Percentiles rank a stretch among this genome's conserved stretches.
Evolutionary conservation across 306 rosid genomes (phyloP).

Genomic region (Sindora glabra): DNA sequence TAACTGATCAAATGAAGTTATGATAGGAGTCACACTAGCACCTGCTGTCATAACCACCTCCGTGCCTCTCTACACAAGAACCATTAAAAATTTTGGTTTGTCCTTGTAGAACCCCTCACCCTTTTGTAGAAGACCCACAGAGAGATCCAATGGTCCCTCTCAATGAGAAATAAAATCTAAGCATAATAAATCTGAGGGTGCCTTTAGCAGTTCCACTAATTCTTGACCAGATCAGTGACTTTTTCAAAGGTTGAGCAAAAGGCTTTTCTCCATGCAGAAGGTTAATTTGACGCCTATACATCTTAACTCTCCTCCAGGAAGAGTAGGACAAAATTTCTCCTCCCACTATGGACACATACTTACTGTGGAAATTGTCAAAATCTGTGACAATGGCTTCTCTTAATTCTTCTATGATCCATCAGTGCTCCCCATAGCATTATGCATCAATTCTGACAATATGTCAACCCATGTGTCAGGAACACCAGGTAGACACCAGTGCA

Average conservation of each 20-base stretch:
- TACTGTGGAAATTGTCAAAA: not conserved
- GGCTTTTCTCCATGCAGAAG: conserved; percentile 8
- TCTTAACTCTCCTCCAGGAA: not conserved
- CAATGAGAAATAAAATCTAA: not conserved
- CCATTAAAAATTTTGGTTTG: no score
- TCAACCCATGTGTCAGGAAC: conserved; percentile 89
- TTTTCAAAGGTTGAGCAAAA: not conserved
- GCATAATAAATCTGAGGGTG: not conserved
- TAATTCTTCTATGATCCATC: not conserved
- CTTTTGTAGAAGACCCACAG: not conserved
- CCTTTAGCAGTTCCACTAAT: not conserved
- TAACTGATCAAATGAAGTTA: no score
- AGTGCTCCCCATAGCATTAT: conserved; percentile 20
- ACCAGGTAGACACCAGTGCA: conserved; percentile 96
- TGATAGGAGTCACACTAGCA: no score
- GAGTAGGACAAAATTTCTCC: conserved; percentile 4
- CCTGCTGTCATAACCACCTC: no score
- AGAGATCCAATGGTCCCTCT: conserved; percentile 1
- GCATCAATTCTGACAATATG: conserved; percentile 50
- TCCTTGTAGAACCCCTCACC: no score
- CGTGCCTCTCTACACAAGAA: no score
- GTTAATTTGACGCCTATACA: not conserved
- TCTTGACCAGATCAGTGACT: conserved; percentile 3
- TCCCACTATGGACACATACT: not conserved
- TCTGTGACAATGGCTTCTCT: not conserved